Evolutionary conservation across 2,329 filamentous ascomycete genomes (phyloP), one percentile per base, ranked within the genome.

Genomic region (Monosporascus ibericus): DNA sequence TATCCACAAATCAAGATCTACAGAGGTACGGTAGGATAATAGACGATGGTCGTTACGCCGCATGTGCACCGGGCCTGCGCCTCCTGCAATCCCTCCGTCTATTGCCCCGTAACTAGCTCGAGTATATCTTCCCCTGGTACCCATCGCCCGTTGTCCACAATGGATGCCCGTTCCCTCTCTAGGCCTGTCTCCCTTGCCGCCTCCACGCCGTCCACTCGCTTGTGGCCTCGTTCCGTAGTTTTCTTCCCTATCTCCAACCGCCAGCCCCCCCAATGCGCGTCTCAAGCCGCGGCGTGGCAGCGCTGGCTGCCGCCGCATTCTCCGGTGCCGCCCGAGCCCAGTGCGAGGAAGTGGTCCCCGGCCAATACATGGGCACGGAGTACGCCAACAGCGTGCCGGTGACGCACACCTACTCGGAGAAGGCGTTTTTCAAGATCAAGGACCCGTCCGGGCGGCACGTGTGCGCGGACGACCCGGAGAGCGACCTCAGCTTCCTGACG

Each of bases 401-500:
- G 17, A 52, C 30, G 24, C 50, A 52, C 30, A 37, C 9, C 20
- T 20, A n/a, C 15, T 52, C 50, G 6, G 30, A 52, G 11, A 52
- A 48, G 30, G 40, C 46, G 6, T 52, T 36, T 27, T 52, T 52
- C 50, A 52, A 48, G 25, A 52, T 52, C 27, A 40, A 22, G 30
- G 50, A 52, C 25, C 50, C 50, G 18, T 52, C 50, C 5, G 50
- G 50, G 8, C 44, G 34, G 40, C 50, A 52, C 34, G 37, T 52
- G 6, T 52, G 50, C 46, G 34, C 50, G 9, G 37, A 47, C 7
- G 50, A 52, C 24, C 18, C 22, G n/a, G 27, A 24, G 6, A 34
- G 24, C 20, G 50, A 52, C 38, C 25, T 52, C 46, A 52, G 50
- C 34, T 39, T 52, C 24, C 46, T 52, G 6, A 52, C 44, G 9